These are phyloP conservation scores for Vickermania ingenoplastis DNA, from an alignment of 208 protist genomes.

Conservation along the genomic window DNA sequence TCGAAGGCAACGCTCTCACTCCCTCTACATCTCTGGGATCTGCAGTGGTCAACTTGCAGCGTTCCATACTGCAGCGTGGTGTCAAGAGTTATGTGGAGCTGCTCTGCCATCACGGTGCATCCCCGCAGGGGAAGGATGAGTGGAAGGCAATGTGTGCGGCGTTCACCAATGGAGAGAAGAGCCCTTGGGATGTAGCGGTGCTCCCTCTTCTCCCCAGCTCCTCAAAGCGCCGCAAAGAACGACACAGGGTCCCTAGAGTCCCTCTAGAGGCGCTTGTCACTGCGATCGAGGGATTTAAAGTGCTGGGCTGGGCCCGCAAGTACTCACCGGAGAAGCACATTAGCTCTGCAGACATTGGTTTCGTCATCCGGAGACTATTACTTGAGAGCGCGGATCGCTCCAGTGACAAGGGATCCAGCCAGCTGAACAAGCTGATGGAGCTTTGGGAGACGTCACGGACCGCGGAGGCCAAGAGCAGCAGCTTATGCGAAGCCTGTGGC, in stretches of 20 bases:
- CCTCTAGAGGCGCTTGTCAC: too few relatives aligned
- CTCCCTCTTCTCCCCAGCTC: too few relatives aligned
- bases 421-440: slow-evolving; percentile 9
- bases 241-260: too few relatives aligned
- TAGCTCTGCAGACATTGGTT: slow-evolving; percentile 15
- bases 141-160: slow-evolving; percentile 17
- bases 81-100: slow-evolving; percentile 28
- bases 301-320: neutral
- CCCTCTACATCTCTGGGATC: neutral
- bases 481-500: slow-evolving; percentile 11
- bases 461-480: slow-evolving; percentile 13
- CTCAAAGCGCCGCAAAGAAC: too few relatives aligned
- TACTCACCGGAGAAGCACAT: slow-evolving; percentile 6
- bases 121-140: slow-evolving; percentile 8
- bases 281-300: neutral
- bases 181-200: too few relatives aligned
- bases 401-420: neutral
- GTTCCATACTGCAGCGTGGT: slow-evolving; percentile 21
- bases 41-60: neutral
- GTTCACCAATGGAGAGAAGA: slow-evolving; percentile 1
- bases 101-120: slow-evolving; percentile 14
- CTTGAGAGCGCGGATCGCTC: slow-evolving; percentile 5
- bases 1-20: neutral
- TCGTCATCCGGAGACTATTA: slow-evolving; percentile 12
- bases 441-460: slow-evolving; percentile 17